Base-by-base conservation (phyloP, 192 early-diverging fungal species). In the Spizellomyces punctatus region DNA sequence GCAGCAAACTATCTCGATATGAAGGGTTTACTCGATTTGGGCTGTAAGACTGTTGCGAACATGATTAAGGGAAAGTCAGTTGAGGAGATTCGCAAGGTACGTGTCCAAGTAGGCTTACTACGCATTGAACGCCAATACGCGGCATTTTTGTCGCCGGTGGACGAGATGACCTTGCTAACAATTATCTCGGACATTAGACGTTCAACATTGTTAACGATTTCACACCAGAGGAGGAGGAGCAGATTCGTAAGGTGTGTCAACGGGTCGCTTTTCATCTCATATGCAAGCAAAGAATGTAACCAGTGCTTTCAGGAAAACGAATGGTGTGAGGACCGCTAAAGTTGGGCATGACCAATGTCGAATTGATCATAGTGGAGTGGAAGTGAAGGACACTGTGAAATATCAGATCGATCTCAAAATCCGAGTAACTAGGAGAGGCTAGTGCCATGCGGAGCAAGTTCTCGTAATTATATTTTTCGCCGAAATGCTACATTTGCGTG, bases 131-230 rank as follows among this genome's bases (percentile, higher is more conserved):
- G 17, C 50, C 50, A 54, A 19, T 54, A 12, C 0, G 17, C 17
- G 27, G 14, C 50, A 54, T 54, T 19, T 54, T 54, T 54, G 4
- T 54, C 50, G 27, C 27, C 27, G 27, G 27, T 36, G 27, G 27
- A 36, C 27, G 27, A 36, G 27, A 36, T 36, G 27, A 36, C 27
- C 27, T 2, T 36, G 27, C 27, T 36, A 36, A 36, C 4, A 19
- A 54, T 54, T 54, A 54, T 54, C 14, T 0, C 12, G 12, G 12
- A n/a, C 17, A n/a, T 54, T 19, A 72, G 72, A 84, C 80, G 10
- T 99, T 99, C 82, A 98, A 99, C 82, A 98, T 99, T 75, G 78
- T 80, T 44, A 92, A 95, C 75, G 97, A 99, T 81, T 98, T 99
- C 85, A 95, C 93, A 8, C 89, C 91, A 12, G 97, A 98, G 83